phyloP scores from a whole-genome alignment of 108 stramenopile species.

The Skeletonema grethae region DNA sequence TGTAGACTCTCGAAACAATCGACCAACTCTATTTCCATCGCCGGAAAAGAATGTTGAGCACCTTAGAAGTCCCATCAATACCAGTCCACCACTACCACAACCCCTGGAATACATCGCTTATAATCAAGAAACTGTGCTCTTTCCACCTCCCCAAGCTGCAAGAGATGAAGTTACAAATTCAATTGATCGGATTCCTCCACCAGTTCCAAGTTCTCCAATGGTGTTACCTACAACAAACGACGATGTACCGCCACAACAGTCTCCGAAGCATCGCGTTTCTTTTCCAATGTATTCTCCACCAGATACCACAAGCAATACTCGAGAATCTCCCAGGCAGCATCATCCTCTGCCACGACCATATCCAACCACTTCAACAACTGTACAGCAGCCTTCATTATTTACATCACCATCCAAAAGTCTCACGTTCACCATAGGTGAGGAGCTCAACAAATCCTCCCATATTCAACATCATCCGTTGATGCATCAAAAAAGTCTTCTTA shows the following conservation, averaged over 20 bases:
- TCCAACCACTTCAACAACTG: background rate
- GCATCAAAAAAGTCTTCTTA: background rate
- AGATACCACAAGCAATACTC: background rate
- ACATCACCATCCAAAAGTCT: background rate
- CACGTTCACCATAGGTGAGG: background rate
- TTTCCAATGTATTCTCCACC: slow-evolving; percentile 3
- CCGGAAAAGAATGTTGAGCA: background rate
- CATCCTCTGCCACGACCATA: background rate
- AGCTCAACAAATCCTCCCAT: background rate
- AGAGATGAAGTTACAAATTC: background rate
- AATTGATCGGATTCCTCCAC: background rate
- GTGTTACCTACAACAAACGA: background rate
- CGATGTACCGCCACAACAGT: background rate
- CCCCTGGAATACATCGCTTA: background rate
- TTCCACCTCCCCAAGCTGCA: background rate
- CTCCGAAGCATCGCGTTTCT: background rate
- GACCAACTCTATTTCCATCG: background rate
- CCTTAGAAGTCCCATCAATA: background rate
- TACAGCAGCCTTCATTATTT: background rate
- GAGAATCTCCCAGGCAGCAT: background rate
- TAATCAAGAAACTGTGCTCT: background rate
- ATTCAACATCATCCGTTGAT: background rate
- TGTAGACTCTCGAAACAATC: background rate
- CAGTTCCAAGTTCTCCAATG: background rate
- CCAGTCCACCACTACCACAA: background rate